Base-by-base conservation (phyloP, 2,329 filamentous ascomycete species). In the Scedosporium boydii region DNA sequence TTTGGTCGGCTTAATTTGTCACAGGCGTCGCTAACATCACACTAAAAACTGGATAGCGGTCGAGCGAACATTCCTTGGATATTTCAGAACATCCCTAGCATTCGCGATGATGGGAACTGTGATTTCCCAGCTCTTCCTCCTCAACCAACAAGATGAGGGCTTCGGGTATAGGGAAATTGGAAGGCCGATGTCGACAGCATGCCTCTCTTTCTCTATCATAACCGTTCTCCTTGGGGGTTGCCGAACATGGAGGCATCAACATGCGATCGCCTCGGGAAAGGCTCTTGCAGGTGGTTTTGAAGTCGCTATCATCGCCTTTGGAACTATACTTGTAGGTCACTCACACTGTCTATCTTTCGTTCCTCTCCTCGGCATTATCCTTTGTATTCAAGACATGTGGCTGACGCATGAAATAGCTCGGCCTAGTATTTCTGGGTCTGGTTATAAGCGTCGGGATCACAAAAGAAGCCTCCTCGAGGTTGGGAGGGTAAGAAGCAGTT, bases 11-110 rank as follows among this genome's bases (percentile, higher is more conserved):
- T 48, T 48, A 18, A 10, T 48, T 48, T 48, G 6, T 4, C 44
- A 9, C 6, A 6, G 6, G 21, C 14, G n/a, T 48, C 16, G 6
- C 41, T 23, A 42, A 16, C 16, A 60, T 12, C 6, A 4, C 16
- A 41, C 18, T n/a, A 9, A 57, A 14, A 38, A 46, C 44, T 46
- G 29, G 5, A 58, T 56, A 91, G 88, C 89, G 44, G 81, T 91
- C 62, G 88, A 92, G 73, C 79, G 88, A 63, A 92, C 88, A 18
- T 92, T 87, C 69, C 82, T 92, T 18, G 87, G 82, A 34, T 91
- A 91, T 71, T 79, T 91, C 34, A 83, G 88, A 21, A 91, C 88
- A 1, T 89, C 87, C 0, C 74, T 89, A 44, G 79, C 82, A n/a
- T 77, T 91, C 46, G 85, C 87, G 14, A 87, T 90, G 74, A 75